Evolutionary conservation across 345 rosid genomes (phyloP), one percentile per base, ranked within the genome.

Genomic region (Arabidopsis suecica): DNA sequence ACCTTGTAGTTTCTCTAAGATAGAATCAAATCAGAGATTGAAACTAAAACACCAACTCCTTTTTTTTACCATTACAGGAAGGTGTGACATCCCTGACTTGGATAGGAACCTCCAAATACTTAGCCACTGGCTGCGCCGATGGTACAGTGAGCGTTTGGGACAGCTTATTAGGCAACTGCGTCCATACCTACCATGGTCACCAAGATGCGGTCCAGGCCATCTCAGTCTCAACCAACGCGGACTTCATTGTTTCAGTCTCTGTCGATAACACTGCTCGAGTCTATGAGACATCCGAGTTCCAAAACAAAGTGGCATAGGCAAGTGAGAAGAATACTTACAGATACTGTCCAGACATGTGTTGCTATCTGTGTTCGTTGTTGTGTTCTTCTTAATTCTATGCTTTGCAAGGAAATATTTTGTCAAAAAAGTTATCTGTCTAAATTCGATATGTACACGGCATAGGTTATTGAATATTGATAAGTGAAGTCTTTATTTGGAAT

Each of bases 61-160:
- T 60, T 6, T 18, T 34, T 5, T 40, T 18, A 0, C 3, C 3
- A 14, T 22, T 62, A 23, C 88, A 90, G 99, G 97, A 83, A 11
- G 97, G 92, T 63, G 88, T 90, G 60, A 77, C 90, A 66, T 88
- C 89, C 81, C 70, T 92, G 83, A 69, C 86, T 42, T 95, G 99
- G 99, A 80, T 95, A 8, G 96, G 93, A 62, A 47, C 77, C 18
- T 77, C 97, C 4, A 87, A 76, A 74, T 95, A 79, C 73, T 12
- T 95, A 58, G 93, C 89, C 38, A 84, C 98, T 0, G 99, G 98
- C 10, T 90, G 93, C 13, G 79, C 77, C 0, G 90, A 90, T 54
- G 98, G 98, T 72, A 81, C 82, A 71, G 88, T 95, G 67, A 74
- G 84, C 22, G 20, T 95, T 23, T 92, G 98, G 98, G 95, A 95